Evolutionary conservation across 371 early-diverging fungal species (phyloP), one percentile per base, ranked within the genome.

Genomic region (Mucor piriformis): DNA sequence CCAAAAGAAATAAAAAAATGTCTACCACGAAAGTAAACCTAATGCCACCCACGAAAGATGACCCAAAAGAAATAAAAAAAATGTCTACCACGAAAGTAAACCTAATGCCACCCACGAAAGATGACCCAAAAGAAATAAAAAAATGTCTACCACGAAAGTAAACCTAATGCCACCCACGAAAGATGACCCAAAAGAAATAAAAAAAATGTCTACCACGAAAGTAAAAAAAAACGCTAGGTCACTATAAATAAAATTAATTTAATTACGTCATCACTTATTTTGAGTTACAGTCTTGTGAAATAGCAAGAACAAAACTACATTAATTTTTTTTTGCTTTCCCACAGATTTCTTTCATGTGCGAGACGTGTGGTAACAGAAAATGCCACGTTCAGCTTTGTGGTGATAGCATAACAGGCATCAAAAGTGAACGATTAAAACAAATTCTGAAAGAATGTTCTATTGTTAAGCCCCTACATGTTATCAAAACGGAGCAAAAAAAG

Each of bases 51-150:
- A 50, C 50, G 16, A 57, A 42, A 54, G 61, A 53, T 58, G 51
- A 58, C 59, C 58, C 47, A 57, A 57, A 50, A 37, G 40, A 40
- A 57, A 33, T 37, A 50, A 50, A 50, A 57, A 59, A 59, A 52
- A 59, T 59, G 51, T 32, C 46, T 57, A 49, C 50, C 29, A 38
- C 50, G 13, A 57, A 27, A 57, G 50, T 37, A 57, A 25, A 57
- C 37, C 57, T 35, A 56, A 43, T 43, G 58, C 50, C 50, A 38
- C 18, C 58, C 40, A 50, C 50, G 16, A 57, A 42, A 54, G 61
- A 53, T 58, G 51, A 58, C 59, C 58, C 47, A 57, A 57, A 50
- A 37, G 40, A 40, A 57, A 33, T 37, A 50, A 50, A 50, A 59
- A 59, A 52, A 59, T 59, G 51, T 32, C 46, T 57, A 49, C 50